Evolutionary conservation across 2,329 filamentous ascomycete species (phyloP), one percentile per base, ranked within the genome.

Genomic region (Colletotrichum karsti): DNA sequence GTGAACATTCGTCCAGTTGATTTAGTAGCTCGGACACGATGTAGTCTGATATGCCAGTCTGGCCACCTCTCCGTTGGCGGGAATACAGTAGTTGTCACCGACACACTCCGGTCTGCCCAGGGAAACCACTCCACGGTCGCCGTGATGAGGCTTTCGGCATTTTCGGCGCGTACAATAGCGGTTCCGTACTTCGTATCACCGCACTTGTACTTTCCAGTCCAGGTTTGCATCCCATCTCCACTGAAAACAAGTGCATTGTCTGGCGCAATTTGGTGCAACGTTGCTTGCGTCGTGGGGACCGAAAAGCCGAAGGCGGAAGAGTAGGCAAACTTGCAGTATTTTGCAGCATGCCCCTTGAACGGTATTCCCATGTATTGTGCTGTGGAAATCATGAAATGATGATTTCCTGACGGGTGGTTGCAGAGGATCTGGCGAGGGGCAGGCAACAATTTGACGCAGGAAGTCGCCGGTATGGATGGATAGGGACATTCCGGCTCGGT

Each of bases 311-410:
- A 84, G 0, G 79, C 72, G 0, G 83, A 85, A 0, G 83, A 85
- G 70, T 85, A 84, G 3, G 81, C 82, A 42, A 84, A 83, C 67
- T 84, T 84, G 67, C 76, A 76, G 66, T 84, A 84, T 54, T 84
- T 84, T 2, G 82, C 80, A 66, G 82, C 74, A 0, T 73, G 76
- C 1, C 77, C 78, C 67, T 82, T 81, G 61, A 79, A 75, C 0
- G 74, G 74, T 74, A 75, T 77, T 8, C 66, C 73, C 2, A 75
- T 75, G 22, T 79, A 81, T 46, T 83, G 81, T 0, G 78, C 80
- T 0, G 76, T 74, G 0, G 80, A 80, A 0, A 83, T 74, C 35
- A 83, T 73, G 66, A 82, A 84, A 61, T 83, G 81, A 51, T 84
- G 81, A 5, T 73, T 73, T 0, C 71, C 74, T 0, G n/a, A 13